phyloP scores from a whole-genome alignment of 805 yeast genomes.

The Schwanniomyces polymorphus region DNA sequence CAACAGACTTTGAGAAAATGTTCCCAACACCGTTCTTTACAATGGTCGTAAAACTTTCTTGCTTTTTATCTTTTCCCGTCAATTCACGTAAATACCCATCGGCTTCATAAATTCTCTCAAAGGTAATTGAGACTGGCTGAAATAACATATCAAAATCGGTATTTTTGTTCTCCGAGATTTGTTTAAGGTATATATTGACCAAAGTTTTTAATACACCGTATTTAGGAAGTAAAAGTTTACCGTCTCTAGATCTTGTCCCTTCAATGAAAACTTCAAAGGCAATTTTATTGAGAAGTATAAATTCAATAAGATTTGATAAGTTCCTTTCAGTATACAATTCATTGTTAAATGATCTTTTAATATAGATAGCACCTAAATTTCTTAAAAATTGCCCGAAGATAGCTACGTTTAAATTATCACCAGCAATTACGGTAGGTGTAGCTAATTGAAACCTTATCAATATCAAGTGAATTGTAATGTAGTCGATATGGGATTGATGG shows the following conservation, averaged over 20 bases:
- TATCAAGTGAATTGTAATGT: slow-evolving; percentile 55
- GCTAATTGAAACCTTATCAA: slow-evolving; percentile 54
- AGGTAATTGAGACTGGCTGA: slow-evolving; percentile 58
- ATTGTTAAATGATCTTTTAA: slow-evolving; percentile 48
- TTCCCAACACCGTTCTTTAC: slow-evolving; percentile 34
- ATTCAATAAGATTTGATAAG: slow-evolving; percentile 49
- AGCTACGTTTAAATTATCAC: slow-evolving; percentile 64
- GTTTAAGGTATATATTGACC: slow-evolving; percentile 45
- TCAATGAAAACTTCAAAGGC: slow-evolving; percentile 62
- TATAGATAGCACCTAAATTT: slow-evolving; percentile 56
- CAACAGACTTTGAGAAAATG: slow-evolving; percentile 13
- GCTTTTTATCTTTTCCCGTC: slow-evolving; percentile 55
- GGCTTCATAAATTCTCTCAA: slow-evolving; percentile 59
- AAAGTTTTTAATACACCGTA: slow-evolving; percentile 59
- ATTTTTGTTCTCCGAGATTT: slow-evolving; percentile 21
- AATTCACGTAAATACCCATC: slow-evolving; percentile 56
- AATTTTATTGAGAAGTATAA: slow-evolving; percentile 46
- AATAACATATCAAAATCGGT: slow-evolving; percentile 33
- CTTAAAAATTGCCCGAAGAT: slow-evolving; percentile 51
- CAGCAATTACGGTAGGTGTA: slow-evolving; percentile 60
- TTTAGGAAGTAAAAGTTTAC: slow-evolving; percentile 62
- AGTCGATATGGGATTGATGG: slow-evolving; percentile 64
- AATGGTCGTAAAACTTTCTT: slow-evolving; percentile 46
- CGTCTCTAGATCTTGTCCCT: slow-evolving; percentile 67
- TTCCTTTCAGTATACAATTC: slow-evolving; percentile 47